Conservation (phyloP, 306 rosid species). For the Fragaria ananassa region DNA sequence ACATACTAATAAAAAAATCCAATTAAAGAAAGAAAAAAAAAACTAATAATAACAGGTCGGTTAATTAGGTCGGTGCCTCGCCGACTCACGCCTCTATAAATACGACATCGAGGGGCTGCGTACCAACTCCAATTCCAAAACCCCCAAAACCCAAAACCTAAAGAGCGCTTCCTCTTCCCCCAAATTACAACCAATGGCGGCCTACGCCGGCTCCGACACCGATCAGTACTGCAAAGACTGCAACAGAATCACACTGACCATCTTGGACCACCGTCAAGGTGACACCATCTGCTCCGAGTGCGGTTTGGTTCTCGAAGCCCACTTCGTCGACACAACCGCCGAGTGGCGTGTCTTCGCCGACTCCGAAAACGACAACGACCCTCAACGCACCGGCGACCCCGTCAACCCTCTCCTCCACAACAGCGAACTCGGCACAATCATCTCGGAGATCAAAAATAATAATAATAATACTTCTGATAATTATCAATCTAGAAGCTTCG, state of each 20-base stretch:
- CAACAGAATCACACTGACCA: background rate
- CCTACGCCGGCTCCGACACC: background rate
- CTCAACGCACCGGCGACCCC: background rate
- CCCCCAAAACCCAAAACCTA: background rate
- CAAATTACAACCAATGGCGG: background rate
- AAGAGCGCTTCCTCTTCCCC: background rate
- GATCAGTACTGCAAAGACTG: constrained; percentile 3
- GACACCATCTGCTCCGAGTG: constrained; percentile 25
- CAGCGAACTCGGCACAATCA: background rate
- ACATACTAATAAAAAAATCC: no score
- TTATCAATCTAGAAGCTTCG: background rate
- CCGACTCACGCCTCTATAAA: background rate
- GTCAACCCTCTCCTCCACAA: background rate
- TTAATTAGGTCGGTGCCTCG: no score
- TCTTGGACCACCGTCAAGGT: constrained; percentile 8
- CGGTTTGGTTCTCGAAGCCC: constrained; percentile 18
- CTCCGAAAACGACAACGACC: background rate
- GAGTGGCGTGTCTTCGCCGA: constrained; percentile 26
- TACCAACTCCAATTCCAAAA: background rate
- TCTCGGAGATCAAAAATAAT: background rate
- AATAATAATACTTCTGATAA: no score
- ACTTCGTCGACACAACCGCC: background rate
- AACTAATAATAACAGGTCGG: no score
- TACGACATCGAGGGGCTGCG: background rate
- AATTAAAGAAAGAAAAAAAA: no score